phyloP scores from a whole-genome alignment of 805 yeast genomes.

The Metschnikowia cerradonensis region DNA sequence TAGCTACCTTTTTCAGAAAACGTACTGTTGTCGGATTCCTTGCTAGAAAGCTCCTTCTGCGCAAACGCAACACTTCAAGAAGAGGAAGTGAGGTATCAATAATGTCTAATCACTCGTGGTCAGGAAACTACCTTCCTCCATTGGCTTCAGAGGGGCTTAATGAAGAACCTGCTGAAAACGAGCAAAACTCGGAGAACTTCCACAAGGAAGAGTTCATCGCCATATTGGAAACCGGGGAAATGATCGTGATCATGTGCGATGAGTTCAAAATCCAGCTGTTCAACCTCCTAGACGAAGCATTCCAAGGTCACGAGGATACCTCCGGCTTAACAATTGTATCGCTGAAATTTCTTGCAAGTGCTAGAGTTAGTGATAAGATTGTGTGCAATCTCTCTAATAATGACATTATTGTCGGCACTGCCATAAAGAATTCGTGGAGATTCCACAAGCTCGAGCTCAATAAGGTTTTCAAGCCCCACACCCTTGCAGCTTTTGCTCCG shows the following conservation, averaged over 20 bases:
- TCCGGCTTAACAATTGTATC: slow-evolving; percentile 36
- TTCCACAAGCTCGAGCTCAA: slow-evolving; percentile 39
- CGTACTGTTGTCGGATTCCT: slow-evolving; percentile 48
- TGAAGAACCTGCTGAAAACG: neutral
- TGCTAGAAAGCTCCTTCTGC: slow-evolving; percentile 28
- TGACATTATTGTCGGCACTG: slow-evolving; percentile 57
- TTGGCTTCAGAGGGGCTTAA: neutral
- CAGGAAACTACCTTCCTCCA: slow-evolving; percentile 37
- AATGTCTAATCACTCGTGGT: slow-evolving; percentile 20
- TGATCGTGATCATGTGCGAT: slow-evolving; percentile 46
- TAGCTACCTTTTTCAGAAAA: slow-evolving; percentile 59
- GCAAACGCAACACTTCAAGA: slow-evolving; percentile 24
- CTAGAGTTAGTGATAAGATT: slow-evolving; percentile 70
- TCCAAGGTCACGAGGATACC: slow-evolving; percentile 10
- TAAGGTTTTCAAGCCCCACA: slow-evolving; percentile 5
- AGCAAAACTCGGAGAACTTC: slow-evolving; percentile 13
- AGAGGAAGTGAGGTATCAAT: slow-evolving; percentile 31
- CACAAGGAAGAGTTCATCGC: slow-evolving; percentile 47
- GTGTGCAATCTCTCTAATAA: slow-evolving; percentile 51
- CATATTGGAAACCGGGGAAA: slow-evolving; percentile 48
- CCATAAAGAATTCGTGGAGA: slow-evolving; percentile 64
- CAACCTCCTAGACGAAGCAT: slow-evolving; percentile 23
- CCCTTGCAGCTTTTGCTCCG: slow-evolving; percentile 13
- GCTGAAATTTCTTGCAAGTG: slow-evolving; percentile 58
- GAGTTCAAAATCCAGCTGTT: slow-evolving; percentile 40